phyloP scores from a whole-genome alignment of 352 stramenopile species.

The Pythium chondricola region DNA sequence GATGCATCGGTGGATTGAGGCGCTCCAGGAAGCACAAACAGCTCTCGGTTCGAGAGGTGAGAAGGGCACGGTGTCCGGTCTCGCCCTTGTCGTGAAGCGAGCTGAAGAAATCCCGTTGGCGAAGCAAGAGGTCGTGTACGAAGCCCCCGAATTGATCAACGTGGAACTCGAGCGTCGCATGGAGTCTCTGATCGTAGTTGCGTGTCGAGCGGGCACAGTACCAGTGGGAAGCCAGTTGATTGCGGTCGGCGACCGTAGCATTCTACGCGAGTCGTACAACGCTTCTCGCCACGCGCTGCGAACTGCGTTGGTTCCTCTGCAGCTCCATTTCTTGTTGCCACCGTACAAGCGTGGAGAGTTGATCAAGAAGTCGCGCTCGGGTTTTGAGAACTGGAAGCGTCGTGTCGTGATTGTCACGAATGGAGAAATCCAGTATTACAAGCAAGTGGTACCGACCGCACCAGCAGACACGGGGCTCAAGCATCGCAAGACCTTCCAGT shows the following conservation, averaged over 20 bases:
- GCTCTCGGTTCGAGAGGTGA: slow-evolving; percentile 39
- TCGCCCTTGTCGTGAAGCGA: slow-evolving; percentile 69
- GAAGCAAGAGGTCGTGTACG: slow-evolving; percentile 57
- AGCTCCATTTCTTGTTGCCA: slow-evolving; percentile 72
- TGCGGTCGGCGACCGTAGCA: slow-evolving; percentile 46
- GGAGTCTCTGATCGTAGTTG: slow-evolving; percentile 66
- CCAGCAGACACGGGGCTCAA: slow-evolving; percentile 45
- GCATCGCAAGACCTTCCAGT: slow-evolving; percentile 78
- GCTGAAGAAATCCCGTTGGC: slow-evolving; percentile 73
- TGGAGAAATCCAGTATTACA: slow-evolving; percentile 80
- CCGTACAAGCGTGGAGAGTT: slow-evolving; percentile 78
- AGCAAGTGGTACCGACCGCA: slow-evolving; percentile 36
- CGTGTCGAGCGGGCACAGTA: slow-evolving; percentile 38
- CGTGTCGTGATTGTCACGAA: slow-evolving; percentile 77
- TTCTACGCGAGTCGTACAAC: slow-evolving; percentile 55
- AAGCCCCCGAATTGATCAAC: slow-evolving; percentile 49
- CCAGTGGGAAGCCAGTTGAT: slow-evolving; percentile 73
- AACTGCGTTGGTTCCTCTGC: slow-evolving; percentile 48
- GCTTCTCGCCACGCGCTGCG: slow-evolving; percentile 49
- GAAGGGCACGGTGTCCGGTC: slow-evolving; percentile 49
- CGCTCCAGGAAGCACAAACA: slow-evolving; percentile 68
- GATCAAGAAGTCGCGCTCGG: slow-evolving; percentile 81
- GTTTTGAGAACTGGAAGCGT: slow-evolving; percentile 85
- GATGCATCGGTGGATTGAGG: slow-evolving; percentile 87
- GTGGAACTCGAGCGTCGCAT: slow-evolving; percentile 71